Base-by-base conservation (phyloP, 108 stramenopile genomes). In the Cyclostephanos tholiformis region DNA sequence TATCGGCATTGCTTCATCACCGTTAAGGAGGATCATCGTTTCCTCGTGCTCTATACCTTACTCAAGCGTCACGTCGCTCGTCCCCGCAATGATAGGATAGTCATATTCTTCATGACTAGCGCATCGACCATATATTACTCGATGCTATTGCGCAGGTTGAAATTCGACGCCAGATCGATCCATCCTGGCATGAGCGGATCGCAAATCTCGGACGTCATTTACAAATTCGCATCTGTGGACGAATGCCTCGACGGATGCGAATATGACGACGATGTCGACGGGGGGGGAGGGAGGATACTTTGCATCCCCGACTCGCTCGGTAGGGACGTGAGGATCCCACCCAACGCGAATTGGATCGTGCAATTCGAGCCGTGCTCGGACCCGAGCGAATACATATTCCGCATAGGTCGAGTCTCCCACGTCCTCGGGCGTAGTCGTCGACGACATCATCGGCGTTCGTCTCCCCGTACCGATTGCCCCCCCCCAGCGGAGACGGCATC, bases 31-130 rank as follows among this genome's bases (percentile, higher is more conserved):
- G 51, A 75, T 22, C 80, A 82, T 65, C 68, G 73, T 12, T 82
- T 82, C 44, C 69, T 75, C 14, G 22, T 74, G 50, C 70, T 82
- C 25, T 82, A 82, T 65, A 82, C 74, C 14, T 75, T 82, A 26
- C 74, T 82, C 50, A 70, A 75, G 57, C 64, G 65, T 1, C 22
- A 74, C 44, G 4, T 59, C 17, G 9, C 14, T 14, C 30, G 16
- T 14, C 25, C 29, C 13, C 23, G 12, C 12, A 6, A 70, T 38
- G 46, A 30, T 27, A 82, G 70, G 48, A 71, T 81, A 8, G 49
- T 75, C 3, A 23, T 81, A 43, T 74, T 68, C 80, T 75, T 81
- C 73, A 53, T 61, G 62, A 81, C 73, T 14, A 81, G 63, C 63
- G 68, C 70, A 52, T 71, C 73, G 6, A 65, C 73, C 19, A 52